Base-by-base conservation (phyloP, 2,329 filamentous ascomycete species). In the Emydomyces testavorans region DNA sequence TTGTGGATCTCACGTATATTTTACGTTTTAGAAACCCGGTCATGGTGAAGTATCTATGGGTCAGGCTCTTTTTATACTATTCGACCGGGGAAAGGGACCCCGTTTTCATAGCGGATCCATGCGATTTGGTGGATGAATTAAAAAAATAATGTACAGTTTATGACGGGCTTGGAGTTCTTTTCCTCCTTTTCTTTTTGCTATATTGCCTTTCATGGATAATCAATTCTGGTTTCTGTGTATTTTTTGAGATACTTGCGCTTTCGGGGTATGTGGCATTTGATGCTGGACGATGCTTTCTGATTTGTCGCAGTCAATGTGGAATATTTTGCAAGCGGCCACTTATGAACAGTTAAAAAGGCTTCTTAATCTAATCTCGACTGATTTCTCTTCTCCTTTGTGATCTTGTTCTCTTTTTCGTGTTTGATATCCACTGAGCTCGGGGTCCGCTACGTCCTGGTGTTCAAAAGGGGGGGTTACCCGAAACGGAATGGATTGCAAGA, bases 121-220 rank as follows among this genome's bases (percentile, higher is more conserved):
- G n/a, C 11, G 6, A 38, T 16, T 24, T 32, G 16, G n/a, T n/a
- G 23, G 18, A 46, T 32, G 23, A 40, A 24, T 40, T 16, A 29
- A 23, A 8, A 34, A 28, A 16, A 29, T 38, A 31, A 43, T 39
- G 44, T 46, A 46, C 34, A 46, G 15, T 20, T 26, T 46, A 46
- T 34, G 26, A 39, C 13, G 13, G 24, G 35, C 18, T 32, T 34
- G 16, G 35, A 20, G 13, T 31, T 32, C 15, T 8, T 20, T 28
- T 21, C 13, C 11, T 26, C 15, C 15, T 13, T 24, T 35, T 35
- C 20, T 10, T 5, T 15, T 8, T n/a, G 23, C 18, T 35, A 4
- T 20, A n/a, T 6, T 35, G 2, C 6, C n/a, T 16, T 4, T 29
- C 10, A 10, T 10, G 34, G 35, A 31, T 29, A 4, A 24, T 13